Conservation (phyloP, 164 flowering plant species). For the Dillenia turbinata region DNA sequence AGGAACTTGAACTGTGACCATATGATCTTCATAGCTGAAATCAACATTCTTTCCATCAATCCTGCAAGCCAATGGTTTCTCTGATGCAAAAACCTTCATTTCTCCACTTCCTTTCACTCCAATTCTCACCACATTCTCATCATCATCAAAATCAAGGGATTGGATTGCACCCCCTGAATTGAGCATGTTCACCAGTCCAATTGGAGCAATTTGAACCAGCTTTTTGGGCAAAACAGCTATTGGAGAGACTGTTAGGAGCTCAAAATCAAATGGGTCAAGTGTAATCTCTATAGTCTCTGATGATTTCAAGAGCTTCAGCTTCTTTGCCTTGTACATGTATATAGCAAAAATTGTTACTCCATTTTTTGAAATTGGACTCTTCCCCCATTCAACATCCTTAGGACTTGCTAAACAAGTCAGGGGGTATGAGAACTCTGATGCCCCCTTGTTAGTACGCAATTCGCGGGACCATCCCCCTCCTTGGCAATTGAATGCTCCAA, state of each 20-base stretch:
- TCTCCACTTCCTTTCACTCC: constrained; percentile 74
- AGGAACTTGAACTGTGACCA: constrained; percentile 60
- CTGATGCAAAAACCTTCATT: constrained; percentile 54
- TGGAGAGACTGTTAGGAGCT: constrained; percentile 78
- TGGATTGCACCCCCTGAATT: constrained; percentile 77
- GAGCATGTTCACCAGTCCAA: constrained; percentile 85
- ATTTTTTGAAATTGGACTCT: constrained; percentile 39
- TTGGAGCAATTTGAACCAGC: constrained; percentile 62
- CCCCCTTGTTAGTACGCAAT: constrained; percentile 45
- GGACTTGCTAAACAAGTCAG: constrained; percentile 37
- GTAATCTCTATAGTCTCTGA: constrained; percentile 36
- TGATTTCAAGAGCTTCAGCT: constrained; percentile 39
- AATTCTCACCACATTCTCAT: constrained; percentile 24
- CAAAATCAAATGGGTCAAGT: constrained; percentile 63
- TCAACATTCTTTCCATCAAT: constrained; percentile 48
- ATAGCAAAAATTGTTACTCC: constrained; percentile 51
- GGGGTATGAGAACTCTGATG: constrained; percentile 40
- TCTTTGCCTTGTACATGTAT: constrained; percentile 47
- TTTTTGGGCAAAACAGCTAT: constrained; percentile 26
- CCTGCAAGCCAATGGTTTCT: constrained; percentile 41
- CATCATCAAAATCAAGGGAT: constrained; percentile 28
- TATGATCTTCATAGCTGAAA: constrained; percentile 42
- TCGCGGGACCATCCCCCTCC: constrained; percentile 90
- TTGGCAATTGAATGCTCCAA: constrained; percentile 60
- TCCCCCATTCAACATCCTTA: constrained; percentile 75